Percentiles rank a stretch among this genome's conserved stretches.
Conservation (phyloP, 768 basidiomycete species). For the Suillus subalutaceus region DNA sequence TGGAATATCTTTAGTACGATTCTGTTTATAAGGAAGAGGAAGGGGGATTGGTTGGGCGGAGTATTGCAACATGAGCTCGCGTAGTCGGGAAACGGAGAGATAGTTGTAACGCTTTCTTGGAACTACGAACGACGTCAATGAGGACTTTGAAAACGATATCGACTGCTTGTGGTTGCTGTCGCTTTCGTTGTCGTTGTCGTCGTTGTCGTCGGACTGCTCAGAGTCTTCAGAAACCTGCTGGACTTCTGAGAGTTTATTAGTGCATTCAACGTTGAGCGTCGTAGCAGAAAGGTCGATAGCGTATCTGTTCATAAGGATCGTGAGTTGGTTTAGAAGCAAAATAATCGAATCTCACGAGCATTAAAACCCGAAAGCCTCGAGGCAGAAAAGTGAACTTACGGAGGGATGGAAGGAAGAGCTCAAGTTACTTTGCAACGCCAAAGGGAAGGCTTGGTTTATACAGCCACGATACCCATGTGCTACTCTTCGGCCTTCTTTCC, state of each 20-base stretch:
- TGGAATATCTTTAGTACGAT: constrained; percentile 34
- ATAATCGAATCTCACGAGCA: no score
- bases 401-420: constrained; percentile 11
- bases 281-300: constrained; percentile 27
- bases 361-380: not conserved
- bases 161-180: not conserved
- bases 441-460: not conserved
- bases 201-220: constrained; percentile 7
- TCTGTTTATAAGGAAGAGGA: constrained; percentile 32
- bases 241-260: constrained; percentile 49
- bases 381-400: constrained; percentile 14
- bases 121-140: constrained; percentile 46
- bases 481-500: not conserved
- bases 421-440: constrained; percentile 6
- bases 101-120: constrained; percentile 31
- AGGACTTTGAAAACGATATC: constrained; percentile 37
- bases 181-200: not conserved
- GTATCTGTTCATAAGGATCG: constrained; percentile 10
- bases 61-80: constrained; percentile 63
- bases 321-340: not conserved
- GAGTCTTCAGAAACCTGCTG: constrained; percentile 38
- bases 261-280: constrained; percentile 42
- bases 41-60: constrained; percentile 38
- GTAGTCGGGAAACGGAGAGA: constrained; percentile 32
- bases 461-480: constrained; percentile 3